Conservation (phyloP, 257 asterid species). For the Primulina huaijiensis region DNA sequence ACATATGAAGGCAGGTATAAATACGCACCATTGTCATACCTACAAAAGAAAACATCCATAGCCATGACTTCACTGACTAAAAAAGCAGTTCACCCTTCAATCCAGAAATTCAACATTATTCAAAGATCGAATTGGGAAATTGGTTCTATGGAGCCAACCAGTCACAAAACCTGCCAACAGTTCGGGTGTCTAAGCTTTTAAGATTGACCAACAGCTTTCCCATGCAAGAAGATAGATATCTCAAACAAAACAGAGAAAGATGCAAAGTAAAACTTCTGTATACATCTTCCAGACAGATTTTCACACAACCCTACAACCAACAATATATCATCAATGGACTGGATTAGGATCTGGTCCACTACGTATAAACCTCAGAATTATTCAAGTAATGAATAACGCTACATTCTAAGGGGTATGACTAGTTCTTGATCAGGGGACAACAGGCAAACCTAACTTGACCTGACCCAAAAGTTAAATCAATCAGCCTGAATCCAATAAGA, state of each 20-base stretch:
- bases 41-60: slow-evolving; percentile 30
- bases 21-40: slow-evolving; percentile 92
- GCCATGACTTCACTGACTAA: slow-evolving; percentile 11
- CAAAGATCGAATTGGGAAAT: slow-evolving; percentile 13
- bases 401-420: background rate
- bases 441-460: background rate
- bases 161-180: slow-evolving; percentile 14
- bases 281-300: background rate
- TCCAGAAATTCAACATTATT: slow-evolving; percentile 15
- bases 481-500: background rate
- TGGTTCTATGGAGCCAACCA: slow-evolving; percentile 1
- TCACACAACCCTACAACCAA: background rate
- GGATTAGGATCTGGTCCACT: background rate
- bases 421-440: background rate
- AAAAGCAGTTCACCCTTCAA: slow-evolving; percentile 7
- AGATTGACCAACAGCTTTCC: background rate
- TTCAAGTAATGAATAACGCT: background rate
- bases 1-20: slow-evolving; percentile 79
- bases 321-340: background rate
- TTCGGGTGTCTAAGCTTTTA: background rate
- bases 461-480: background rate
- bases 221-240: background rate
- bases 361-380: background rate
- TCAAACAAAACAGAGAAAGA: background rate
- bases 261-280: background rate